These are phyloP conservation scores for Bruguiera parviflora DNA, from an alignment of 345 rosid genomes.

Conservation along the genomic window DNA sequence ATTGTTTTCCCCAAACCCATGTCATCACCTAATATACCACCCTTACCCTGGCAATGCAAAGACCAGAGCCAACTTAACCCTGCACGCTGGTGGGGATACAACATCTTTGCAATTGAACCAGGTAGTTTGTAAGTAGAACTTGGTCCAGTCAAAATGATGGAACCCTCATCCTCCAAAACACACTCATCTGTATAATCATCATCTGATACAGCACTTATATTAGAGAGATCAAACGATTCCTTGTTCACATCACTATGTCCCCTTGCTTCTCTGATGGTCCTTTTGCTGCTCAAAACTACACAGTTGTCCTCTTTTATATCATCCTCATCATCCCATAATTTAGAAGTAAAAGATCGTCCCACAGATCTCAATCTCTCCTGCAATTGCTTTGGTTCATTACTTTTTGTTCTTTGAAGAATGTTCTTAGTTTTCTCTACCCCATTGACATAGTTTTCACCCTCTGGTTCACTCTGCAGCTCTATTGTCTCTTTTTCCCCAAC, in stretches of 20 bases:
- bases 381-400: constrained; percentile 28
- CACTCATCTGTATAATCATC: constrained; percentile 39
- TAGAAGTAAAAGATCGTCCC: constrained; percentile 36
- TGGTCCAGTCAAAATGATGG: constrained; percentile 49
- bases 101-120: constrained; percentile 53
- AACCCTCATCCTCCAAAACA: constrained; percentile 39
- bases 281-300: constrained; percentile 37
- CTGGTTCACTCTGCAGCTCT: constrained; percentile 11
- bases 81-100: constrained; percentile 84
- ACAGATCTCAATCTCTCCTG: constrained; percentile 36
- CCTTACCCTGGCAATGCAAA: constrained; percentile 79
- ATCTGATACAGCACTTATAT: constrained; percentile 27
- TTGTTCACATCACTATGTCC: constrained; percentile 24
- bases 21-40: constrained; percentile 97
- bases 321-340: constrained; percentile 33
- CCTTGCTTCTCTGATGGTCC: constrained; percentile 24
- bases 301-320: constrained; percentile 31
- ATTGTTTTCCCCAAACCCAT: constrained; percentile 99
- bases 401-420: constrained; percentile 20
- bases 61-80: constrained; percentile 97
- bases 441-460: constrained; percentile 13
- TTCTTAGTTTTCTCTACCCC: constrained; percentile 29
- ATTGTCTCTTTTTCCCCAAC: constrained; percentile 27
- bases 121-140: constrained; percentile 50
- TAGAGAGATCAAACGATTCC: constrained; percentile 25